A percentile compares a stretch with the other conserved stretches of the same genome.
These are phyloP conservation scores for Eucalyptus regnans DNA, from an alignment of 345 rosid species.

Conservation along the genomic window DNA sequence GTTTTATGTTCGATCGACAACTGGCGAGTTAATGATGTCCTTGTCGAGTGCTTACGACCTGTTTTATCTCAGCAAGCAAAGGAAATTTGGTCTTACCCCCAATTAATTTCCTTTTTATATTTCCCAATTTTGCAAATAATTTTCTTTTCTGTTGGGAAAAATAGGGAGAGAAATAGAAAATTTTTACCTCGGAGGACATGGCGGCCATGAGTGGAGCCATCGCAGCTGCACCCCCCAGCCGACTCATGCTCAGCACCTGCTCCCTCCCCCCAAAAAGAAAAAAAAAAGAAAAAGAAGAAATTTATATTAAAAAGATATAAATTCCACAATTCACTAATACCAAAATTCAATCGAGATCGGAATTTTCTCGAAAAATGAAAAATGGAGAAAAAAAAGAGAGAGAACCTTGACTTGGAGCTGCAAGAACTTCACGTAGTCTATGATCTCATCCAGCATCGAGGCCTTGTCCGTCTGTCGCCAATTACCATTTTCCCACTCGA, in stretches of 20 bases:
- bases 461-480: slow-evolving; percentile 88
- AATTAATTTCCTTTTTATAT: not conserved
- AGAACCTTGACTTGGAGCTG: slow-evolving; percentile 98
- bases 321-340: slow-evolving; percentile 15
- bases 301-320: not conserved
- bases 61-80: no score
- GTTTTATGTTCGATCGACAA: not conserved
- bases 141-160: not conserved
- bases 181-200: slow-evolving; percentile 53
- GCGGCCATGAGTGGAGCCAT: slow-evolving; percentile 80
- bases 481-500: not conserved
- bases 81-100: no score
- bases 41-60: no score
- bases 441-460: slow-evolving; percentile 97
- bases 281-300: not conserved
- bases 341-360: not conserved
- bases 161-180: not conserved
- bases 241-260: slow-evolving; percentile 94
- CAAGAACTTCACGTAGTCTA: slow-evolving; percentile 95
- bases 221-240: slow-evolving; percentile 77
- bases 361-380: not conserved
- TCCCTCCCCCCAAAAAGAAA: not conserved
- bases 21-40: no score
- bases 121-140: not conserved
- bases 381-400: not conserved